These are phyloP conservation scores for Purshia tridentata DNA, from an alignment of 306 rosid species.

Conservation along the genomic window DNA sequence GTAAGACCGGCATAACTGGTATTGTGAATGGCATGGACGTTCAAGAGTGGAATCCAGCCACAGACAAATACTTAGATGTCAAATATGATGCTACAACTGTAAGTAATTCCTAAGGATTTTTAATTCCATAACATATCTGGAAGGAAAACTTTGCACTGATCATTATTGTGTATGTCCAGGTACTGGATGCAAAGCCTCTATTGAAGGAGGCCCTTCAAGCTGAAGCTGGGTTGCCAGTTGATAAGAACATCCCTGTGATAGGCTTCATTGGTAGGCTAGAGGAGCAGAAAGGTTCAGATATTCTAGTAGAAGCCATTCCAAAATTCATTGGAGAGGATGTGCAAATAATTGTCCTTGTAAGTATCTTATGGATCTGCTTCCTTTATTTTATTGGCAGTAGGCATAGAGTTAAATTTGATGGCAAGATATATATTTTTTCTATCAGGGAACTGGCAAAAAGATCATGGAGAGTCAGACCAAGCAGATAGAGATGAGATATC, in stretches of 20 bases:
- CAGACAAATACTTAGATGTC: slow-evolving; percentile 33
- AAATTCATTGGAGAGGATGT: slow-evolving; percentile 52
- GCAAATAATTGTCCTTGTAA: slow-evolving; percentile 81
- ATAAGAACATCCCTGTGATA: slow-evolving; percentile 66
- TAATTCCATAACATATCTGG: neutral
- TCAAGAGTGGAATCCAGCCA: slow-evolving; percentile 53
- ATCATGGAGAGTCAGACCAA: slow-evolving; percentile 36
- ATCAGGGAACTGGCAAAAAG: slow-evolving; percentile 52
- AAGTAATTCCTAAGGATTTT: slow-evolving; percentile 11
- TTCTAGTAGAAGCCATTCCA: slow-evolving; percentile 79
- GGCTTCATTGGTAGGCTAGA: slow-evolving; percentile 93
- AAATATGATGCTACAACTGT: slow-evolving; percentile 43
- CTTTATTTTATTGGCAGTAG: neutral
- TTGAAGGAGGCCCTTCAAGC: slow-evolving; percentile 94
- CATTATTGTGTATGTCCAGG: slow-evolving; percentile 42
- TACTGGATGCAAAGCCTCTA: slow-evolving; percentile 58
- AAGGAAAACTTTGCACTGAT: neutral
- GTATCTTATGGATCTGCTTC: slow-evolving; percentile 13
- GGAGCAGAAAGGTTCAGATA: slow-evolving; percentile 98
- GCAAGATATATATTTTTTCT: slow-evolving; percentile 10
- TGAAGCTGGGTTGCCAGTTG: slow-evolving; percentile 88
- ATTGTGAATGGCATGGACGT: slow-evolving; percentile 52
- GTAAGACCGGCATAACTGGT: slow-evolving; percentile 35
- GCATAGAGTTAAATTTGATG: slow-evolving; percentile 13
- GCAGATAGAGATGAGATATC: slow-evolving; percentile 38